Evolutionary conservation across 1,139 yeast genomes (phyloP), one percentile per base, ranked within the genome.

Genomic region (Trichomonascaceae sp.): DNA sequence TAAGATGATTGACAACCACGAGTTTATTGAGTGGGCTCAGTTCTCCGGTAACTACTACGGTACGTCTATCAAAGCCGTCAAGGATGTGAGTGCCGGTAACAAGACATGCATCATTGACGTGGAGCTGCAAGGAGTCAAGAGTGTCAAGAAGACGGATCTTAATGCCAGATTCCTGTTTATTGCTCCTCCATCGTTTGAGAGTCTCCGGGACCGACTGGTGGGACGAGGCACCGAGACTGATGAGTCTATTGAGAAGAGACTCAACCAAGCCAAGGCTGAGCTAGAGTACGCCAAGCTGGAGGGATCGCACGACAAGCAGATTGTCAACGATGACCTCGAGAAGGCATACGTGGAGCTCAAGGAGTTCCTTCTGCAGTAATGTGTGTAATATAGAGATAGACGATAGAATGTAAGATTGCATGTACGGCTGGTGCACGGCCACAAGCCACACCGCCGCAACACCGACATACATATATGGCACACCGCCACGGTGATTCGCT

Each of bases 11-110:
- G 76, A 67, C 9, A 74, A 73, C 28, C 64, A 72, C 33, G 80
- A 77, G 44, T 92, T 89, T 61, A 76, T 89, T 49, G 99, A 89
- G 61, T 84, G 94, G 93, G 98, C 99, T 8, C 92, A 84, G 60
- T 89, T 89, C 55, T 82, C 95, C 6, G 97, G 97, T 32, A 89
- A 92, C 68, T 85, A 79, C 67, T 89, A 89, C 59, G 99, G 99
- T 41, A 89, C 98, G 37, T 68, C 94, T 31, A 67, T 82, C 47
- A 77, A 74, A 51, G 76, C 95, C 20, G 96, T 89, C 37, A 70
- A 79, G 50, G 79, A 76, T 42, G 89, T 81, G 33, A 60, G 76
- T 31, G 60, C 60, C 26, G 54, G 58, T 36, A 65, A 67, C 42
- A 64, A 63, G 38, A 76, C 76, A 35, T 89, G 98, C 64, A 76